Conservation (phyloP, 2,329 filamentous ascomycete species). For the Diaporthe amygdali region DNA sequence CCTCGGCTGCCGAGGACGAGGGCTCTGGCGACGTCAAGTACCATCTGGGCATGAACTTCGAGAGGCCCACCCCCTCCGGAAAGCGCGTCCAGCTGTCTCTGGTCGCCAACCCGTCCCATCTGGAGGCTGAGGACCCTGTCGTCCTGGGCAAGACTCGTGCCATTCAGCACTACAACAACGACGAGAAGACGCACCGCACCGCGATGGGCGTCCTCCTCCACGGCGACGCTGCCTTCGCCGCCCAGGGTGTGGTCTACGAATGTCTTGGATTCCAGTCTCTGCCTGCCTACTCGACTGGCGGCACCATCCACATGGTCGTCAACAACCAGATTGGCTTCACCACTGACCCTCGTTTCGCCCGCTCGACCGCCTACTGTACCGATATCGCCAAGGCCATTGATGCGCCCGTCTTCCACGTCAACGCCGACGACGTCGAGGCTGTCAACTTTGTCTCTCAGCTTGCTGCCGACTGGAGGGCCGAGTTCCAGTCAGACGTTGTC, state of each 20-base stretch:
- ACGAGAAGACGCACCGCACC: constrained; percentile 85
- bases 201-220: constrained; percentile 97
- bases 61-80: constrained; percentile 95
- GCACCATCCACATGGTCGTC: constrained; percentile 94
- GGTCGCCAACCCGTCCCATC: constrained; percentile 96
- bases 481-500: constrained; percentile 98
- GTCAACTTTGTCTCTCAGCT: constrained; percentile 98
- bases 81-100: constrained; percentile 99
- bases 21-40: constrained; percentile 99
- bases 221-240: constrained; percentile 96
- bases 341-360: constrained; percentile 94
- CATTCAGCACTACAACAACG: constrained; percentile 98
- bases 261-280: constrained; percentile 97
- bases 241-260: constrained; percentile 97
- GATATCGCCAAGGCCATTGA: constrained; percentile 99
- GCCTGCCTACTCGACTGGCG: constrained; percentile 94
- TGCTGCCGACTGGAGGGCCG: constrained; percentile 95
- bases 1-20: constrained; percentile 86
- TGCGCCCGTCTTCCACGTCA: constrained; percentile 98
- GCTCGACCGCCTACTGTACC: constrained; percentile 97
- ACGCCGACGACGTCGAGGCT: constrained; percentile 97
- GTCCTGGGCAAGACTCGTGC: constrained; percentile 97
- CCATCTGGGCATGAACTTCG: constrained; percentile 99
- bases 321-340: constrained; percentile 99
- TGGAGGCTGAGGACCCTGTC: constrained; percentile 97